phyloP scores from a whole-genome alignment of 1,284 basidiomycete species.

The Cutaneotrichosporon dermatis region DNA sequence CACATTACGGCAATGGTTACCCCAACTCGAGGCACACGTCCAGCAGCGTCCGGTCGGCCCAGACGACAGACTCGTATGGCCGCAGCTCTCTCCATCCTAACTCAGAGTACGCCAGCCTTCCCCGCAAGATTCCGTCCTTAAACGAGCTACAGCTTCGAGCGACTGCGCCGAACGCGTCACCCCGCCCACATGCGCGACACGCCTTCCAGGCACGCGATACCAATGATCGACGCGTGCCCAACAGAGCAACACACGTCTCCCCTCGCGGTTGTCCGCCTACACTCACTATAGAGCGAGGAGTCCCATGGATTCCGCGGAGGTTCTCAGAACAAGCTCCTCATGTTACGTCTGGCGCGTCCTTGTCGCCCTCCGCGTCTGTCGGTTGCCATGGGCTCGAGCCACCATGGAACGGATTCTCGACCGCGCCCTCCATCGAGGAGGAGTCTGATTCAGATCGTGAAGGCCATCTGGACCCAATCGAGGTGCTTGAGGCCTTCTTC shows the following conservation, averaged over 20 bases:
- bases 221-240: no score
- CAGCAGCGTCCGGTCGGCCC: not conserved
- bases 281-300: not conserved
- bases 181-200: not conserved
- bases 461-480: slow-evolving; percentile 8
- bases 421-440: not conserved
- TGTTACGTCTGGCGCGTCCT: not conserved
- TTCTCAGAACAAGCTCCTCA: not conserved
- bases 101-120: not conserved
- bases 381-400: not conserved
- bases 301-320: not conserved
- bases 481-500: slow-evolving; percentile 16
- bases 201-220: not conserved
- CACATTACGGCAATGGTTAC: not conserved
- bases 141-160: not conserved
- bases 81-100: no score
- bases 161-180: not conserved
- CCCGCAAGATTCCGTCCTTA: not conserved
- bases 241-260: no score
- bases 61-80: not conserved
- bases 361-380: not conserved
- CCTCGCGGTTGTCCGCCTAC: not conserved
- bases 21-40: not conserved
- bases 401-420: not conserved
- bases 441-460: slow-evolving; percentile 9